phyloP scores from a whole-genome alignment of 306 rosid species.

The Trichosanthes cucumerina region DNA sequence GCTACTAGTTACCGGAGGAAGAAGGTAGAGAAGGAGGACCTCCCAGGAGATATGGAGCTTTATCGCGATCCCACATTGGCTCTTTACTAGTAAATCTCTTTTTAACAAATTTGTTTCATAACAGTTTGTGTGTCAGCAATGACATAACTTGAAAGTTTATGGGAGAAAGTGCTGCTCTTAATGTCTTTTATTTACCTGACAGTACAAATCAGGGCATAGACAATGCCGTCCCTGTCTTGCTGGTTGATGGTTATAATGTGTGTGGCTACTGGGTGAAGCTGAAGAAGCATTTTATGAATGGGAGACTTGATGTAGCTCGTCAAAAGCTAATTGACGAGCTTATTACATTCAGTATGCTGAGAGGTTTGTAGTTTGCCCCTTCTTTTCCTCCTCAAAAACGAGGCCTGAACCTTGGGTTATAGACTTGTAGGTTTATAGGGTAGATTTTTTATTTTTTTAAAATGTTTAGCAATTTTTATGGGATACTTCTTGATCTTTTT shows the following conservation, averaged over 20 bases:
- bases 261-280: constrained; percentile 90
- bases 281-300: constrained; percentile 66
- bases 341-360: constrained; percentile 51
- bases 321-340: constrained; percentile 82
- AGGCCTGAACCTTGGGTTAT: background rate
- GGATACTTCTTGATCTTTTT: constrained; percentile 6
- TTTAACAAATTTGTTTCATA: background rate
- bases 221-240: constrained; percentile 65
- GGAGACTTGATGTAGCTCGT: constrained; percentile 74
- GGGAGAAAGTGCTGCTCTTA: constrained; percentile 1
- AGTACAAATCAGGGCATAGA: constrained; percentile 75
- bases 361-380: constrained; percentile 43
- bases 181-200: constrained; percentile 16
- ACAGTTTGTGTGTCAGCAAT: background rate
- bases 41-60: constrained; percentile 31
- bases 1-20: constrained; percentile 82
- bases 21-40: constrained; percentile 56
- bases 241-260: constrained; percentile 88
- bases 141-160: background rate
- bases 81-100: constrained; percentile 57
- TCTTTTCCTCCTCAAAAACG: background rate
- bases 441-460: too few relatives aligned
- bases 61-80: constrained; percentile 65
- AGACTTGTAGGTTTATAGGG: background rate
- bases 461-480: background rate